Conservation (phyloP, 1,139 yeast species). For the Suhomyces chickasaworum region DNA sequence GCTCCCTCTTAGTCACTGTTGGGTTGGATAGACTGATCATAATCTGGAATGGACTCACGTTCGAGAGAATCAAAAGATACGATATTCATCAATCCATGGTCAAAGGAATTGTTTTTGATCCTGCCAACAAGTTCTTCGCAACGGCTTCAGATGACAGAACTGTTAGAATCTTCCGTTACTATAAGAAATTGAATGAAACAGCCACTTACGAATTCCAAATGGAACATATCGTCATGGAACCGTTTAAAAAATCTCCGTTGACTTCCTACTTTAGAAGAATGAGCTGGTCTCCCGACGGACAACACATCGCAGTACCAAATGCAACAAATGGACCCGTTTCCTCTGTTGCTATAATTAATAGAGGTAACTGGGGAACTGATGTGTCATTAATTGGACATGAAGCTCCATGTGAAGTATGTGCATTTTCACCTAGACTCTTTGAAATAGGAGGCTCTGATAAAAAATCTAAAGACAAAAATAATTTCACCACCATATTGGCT, state of each 20-base stretch:
- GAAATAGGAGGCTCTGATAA: slow-evolving; percentile 23
- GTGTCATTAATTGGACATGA: slow-evolving; percentile 92
- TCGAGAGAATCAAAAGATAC: slow-evolving; percentile 83
- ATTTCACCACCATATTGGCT: slow-evolving; percentile 59
- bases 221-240: slow-evolving; percentile 80
- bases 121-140: slow-evolving; percentile 95
- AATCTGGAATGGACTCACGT: slow-evolving; percentile 91
- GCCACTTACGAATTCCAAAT: slow-evolving; percentile 79
- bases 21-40: slow-evolving; percentile 91
- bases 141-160: slow-evolving; percentile 96
- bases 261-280: slow-evolving; percentile 89
- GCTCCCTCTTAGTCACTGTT: slow-evolving; percentile 84
- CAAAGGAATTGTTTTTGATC: slow-evolving; percentile 95
- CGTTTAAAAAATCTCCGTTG: slow-evolving; percentile 86
- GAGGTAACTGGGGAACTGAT: slow-evolving; percentile 94
- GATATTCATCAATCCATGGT: slow-evolving; percentile 95
- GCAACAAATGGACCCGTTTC: slow-evolving; percentile 97
- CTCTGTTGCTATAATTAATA: slow-evolving; percentile 79
- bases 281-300: slow-evolving; percentile 99
- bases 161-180: slow-evolving; percentile 81
- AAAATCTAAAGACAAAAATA: slow-evolving; percentile 23
- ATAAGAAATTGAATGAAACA: slow-evolving; percentile 60
- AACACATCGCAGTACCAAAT: slow-evolving; percentile 92
- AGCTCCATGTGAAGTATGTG: slow-evolving; percentile 93
- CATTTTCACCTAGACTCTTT: slow-evolving; percentile 78